Evolutionary conservation across 2,329 filamentous ascomycete species (phyloP).

Genomic region (Scedosporium boydii): DNA sequence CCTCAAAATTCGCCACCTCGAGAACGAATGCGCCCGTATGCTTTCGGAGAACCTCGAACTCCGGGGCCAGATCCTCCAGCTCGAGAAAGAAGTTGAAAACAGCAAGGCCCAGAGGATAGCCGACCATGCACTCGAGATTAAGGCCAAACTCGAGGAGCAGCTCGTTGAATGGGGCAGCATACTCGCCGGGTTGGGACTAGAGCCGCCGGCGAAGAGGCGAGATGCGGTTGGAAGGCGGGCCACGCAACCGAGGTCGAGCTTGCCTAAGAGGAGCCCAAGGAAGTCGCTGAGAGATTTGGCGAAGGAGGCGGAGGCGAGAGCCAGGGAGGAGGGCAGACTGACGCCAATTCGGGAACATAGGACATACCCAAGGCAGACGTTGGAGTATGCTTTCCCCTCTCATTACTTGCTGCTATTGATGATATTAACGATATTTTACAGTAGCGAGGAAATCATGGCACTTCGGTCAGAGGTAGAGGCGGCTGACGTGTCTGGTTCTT

Average conservation of each 20-base stretch:
- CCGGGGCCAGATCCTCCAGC: conserved; percentile 57
- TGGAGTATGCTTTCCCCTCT: conserved; percentile 44
- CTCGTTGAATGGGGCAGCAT: conserved; percentile 60
- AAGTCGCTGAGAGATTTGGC: conserved; percentile 47
- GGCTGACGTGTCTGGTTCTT: conserved; percentile 46
- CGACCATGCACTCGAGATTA: conserved; percentile 60
- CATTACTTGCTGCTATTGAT: conserved; percentile 13
- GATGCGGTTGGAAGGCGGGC: conserved; percentile 28
- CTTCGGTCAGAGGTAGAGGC: conserved; percentile 39
- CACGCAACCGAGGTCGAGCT: conserved; percentile 30
- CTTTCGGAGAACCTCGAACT: conserved; percentile 72
- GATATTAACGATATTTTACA: conserved; percentile 13
- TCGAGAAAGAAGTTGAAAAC: conserved; percentile 59
- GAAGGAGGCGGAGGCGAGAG: conserved; percentile 40
- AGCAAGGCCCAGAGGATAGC: conserved; percentile 49
- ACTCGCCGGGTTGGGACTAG: conserved; percentile 54
- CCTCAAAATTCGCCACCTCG: conserved; percentile 65
- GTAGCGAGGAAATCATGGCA: conserved; percentile 50
- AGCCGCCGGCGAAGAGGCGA: conserved; percentile 44
- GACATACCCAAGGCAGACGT: conserved; percentile 53
- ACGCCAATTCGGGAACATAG: conserved; percentile 64
- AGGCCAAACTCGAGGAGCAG: conserved; percentile 61
- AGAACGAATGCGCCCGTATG: conserved; percentile 65
- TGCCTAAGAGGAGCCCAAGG: conserved; percentile 40
- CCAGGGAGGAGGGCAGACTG: conserved; percentile 44